Evolutionary conservation across 2,329 filamentous ascomycete species (phyloP).

Genomic region (Ascochyta fabae): DNA sequence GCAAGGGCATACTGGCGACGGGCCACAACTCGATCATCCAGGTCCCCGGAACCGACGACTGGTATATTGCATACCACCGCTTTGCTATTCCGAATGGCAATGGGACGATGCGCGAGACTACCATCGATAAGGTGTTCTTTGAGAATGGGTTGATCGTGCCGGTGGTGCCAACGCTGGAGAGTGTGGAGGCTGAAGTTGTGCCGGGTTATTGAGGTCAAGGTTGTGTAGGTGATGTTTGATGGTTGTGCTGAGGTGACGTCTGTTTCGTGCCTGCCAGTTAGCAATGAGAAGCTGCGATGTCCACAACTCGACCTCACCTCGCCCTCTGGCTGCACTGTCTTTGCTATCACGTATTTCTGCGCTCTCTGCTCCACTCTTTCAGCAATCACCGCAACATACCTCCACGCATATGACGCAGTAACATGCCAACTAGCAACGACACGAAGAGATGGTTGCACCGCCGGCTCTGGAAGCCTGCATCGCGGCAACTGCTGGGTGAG

Average conservation of each 20-base stretch:
- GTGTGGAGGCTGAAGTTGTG: slow-evolving; percentile 18
- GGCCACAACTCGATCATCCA: slow-evolving; percentile 38
- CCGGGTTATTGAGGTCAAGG: neutral
- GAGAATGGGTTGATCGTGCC: slow-evolving; percentile 32
- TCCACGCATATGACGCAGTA: too few species aligned
- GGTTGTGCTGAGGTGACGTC: neutral
- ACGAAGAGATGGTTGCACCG: slow-evolving; percentile 37
- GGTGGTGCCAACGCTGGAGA: slow-evolving; percentile 34
- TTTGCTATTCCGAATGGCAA: slow-evolving; percentile 34
- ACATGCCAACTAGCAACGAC: slow-evolving; percentile 2
- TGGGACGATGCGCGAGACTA: slow-evolving; percentile 34
- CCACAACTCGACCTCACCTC: too few species aligned
- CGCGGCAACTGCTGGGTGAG: slow-evolving; percentile 19
- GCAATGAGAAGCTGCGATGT: too few species aligned
- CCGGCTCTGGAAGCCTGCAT: slow-evolving; percentile 29
- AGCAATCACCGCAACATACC: too few species aligned
- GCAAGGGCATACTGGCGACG: slow-evolving; percentile 32
- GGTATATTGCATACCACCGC: slow-evolving; percentile 41
- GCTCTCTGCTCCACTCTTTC: too few species aligned
- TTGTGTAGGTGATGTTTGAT: too few species aligned
- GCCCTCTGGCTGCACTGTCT: too few species aligned
- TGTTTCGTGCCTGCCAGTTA: too few species aligned
- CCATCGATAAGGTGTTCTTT: slow-evolving; percentile 35
- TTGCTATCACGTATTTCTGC: too few species aligned
- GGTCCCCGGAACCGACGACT: slow-evolving; percentile 37